Conservation (phyloP, 2,329 filamentous ascomycete species). For the Clathrospora elynae region DNA sequence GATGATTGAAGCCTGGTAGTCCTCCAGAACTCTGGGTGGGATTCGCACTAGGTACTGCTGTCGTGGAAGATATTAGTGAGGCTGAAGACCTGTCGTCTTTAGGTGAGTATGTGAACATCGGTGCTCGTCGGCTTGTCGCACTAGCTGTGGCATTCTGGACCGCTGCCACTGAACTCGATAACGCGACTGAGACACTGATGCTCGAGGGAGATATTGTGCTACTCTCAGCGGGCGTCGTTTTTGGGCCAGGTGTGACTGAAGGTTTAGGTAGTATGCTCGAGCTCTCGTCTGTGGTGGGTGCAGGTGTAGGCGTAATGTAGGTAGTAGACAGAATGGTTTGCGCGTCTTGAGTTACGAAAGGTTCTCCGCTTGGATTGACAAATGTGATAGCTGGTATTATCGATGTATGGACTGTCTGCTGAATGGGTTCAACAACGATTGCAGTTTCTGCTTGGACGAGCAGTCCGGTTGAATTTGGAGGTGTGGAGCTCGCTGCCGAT, state of each 20-base stretch:
- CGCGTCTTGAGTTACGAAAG: conserved; percentile 37
- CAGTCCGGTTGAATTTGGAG: background rate
- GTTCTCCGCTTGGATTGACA: conserved; percentile 36
- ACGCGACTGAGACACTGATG: conserved; percentile 1
- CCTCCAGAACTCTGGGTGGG: conserved; percentile 20
- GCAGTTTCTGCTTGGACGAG: conserved; percentile 39
- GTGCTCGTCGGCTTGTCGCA: conserved; percentile 18
- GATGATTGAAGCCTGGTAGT: conserved; percentile 29
- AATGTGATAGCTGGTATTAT: conserved; percentile 42
- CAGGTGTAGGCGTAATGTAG: conserved; percentile 34
- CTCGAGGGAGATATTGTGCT: conserved; percentile 9
- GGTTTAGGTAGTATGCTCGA: conserved; percentile 18
- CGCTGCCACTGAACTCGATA: conserved; percentile 20
- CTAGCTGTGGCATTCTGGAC: conserved; percentile 23
- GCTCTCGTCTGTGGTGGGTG: conserved; percentile 15
- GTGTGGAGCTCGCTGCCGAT: background rate
- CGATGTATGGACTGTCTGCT: conserved; percentile 34
- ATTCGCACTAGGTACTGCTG: conserved; percentile 10
- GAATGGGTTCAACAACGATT: conserved; percentile 42
- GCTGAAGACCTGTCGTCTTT: conserved; percentile 20
- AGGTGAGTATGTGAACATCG: conserved; percentile 36
- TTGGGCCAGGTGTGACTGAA: conserved; percentile 8
- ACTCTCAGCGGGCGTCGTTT: conserved; percentile 12
- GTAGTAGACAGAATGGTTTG: conserved; percentile 40
- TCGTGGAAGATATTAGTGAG: conserved; percentile 11